Evolutionary conservation across 306 rosid species (phyloP).

Genomic region (Quercus ilex): DNA sequence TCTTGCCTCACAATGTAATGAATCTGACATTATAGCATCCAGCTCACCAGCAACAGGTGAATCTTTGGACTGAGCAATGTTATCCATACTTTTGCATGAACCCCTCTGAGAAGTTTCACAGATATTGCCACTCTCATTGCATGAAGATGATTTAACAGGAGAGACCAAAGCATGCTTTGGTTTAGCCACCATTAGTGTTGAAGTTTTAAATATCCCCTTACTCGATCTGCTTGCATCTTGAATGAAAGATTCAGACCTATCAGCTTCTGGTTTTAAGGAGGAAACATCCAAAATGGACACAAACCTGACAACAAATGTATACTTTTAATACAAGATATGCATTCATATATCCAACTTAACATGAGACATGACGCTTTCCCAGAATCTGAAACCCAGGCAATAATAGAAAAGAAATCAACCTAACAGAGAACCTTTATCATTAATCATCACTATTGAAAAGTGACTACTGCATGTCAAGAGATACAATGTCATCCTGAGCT

Average conservation of each 20-base stretch:
- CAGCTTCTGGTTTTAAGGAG: constrained; percentile 75
- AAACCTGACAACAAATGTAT: constrained; percentile 57
- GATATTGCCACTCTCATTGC: constrained; percentile 34
- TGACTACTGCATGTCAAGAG: neutral
- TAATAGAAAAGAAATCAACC: neutral
- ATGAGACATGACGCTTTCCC: constrained; percentile 8
- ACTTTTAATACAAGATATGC: constrained; percentile 18
- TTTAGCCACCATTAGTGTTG: constrained; percentile 83
- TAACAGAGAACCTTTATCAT: neutral
- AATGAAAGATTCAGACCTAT: constrained; percentile 29
- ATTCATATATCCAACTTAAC: constrained; percentile 14
- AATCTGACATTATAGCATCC: constrained; percentile 21
- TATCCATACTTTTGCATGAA: constrained; percentile 37
- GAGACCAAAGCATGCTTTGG: constrained; percentile 35
- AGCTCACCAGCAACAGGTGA: constrained; percentile 27
- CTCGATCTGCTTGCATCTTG: constrained; percentile 46
- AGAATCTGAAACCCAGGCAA: neutral
- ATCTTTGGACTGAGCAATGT: constrained; percentile 25
- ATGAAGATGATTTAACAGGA: constrained; percentile 31
- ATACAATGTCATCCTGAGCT: neutral
- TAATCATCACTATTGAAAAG: neutral
- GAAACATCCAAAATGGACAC: constrained; percentile 88
- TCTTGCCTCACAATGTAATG: constrained; percentile 35
- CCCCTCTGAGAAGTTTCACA: constrained; percentile 42
- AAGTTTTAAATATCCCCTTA: constrained; percentile 50